A percentile compares a stretch with the other conserved stretches of the same genome.
phyloP scores from a whole-genome alignment of 345 rosid genomes.

The Schrenkiella parvula region DNA sequence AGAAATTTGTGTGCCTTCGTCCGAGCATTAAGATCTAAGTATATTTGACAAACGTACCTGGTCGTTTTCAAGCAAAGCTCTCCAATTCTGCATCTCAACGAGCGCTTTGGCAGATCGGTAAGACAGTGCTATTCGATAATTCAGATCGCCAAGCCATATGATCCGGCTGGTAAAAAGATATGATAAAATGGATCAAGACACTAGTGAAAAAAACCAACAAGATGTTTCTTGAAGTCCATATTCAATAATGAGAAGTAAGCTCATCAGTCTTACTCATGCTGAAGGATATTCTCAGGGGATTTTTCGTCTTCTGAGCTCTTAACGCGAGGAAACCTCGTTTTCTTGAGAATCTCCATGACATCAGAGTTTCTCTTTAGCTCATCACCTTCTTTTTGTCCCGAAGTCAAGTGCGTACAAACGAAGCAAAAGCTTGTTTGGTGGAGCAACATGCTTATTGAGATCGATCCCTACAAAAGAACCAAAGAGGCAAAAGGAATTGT shows the following conservation, averaged over 20 bases:
- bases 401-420: slow-evolving; percentile 35
- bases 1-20: background rate
- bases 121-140: slow-evolving; percentile 93
- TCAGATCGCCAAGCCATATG: slow-evolving; percentile 97
- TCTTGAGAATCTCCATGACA: slow-evolving; percentile 40
- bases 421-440: slow-evolving; percentile 50
- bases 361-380: slow-evolving; percentile 37
- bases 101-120: slow-evolving; percentile 98
- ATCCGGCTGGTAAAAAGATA: slow-evolving; percentile 55
- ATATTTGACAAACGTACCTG: slow-evolving; percentile 48
- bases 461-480: slow-evolving; percentile 72
- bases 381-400: slow-evolving; percentile 40
- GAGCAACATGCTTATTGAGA: slow-evolving; percentile 88
- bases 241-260: background rate
- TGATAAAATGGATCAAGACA: background rate
- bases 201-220: background rate
- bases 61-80: slow-evolving; percentile 88
- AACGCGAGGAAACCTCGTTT: slow-evolving; percentile 65
- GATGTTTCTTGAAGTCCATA: background rate
- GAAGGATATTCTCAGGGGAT: slow-evolving; percentile 90
- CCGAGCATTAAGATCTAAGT: background rate
- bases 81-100: slow-evolving; percentile 99
- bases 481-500: background rate
- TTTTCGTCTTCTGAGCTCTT: slow-evolving; percentile 51
- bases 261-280: slow-evolving; percentile 77